Evolutionary conservation across 257 asterid genomes (phyloP).

Genomic region (Echites panduratus): DNA sequence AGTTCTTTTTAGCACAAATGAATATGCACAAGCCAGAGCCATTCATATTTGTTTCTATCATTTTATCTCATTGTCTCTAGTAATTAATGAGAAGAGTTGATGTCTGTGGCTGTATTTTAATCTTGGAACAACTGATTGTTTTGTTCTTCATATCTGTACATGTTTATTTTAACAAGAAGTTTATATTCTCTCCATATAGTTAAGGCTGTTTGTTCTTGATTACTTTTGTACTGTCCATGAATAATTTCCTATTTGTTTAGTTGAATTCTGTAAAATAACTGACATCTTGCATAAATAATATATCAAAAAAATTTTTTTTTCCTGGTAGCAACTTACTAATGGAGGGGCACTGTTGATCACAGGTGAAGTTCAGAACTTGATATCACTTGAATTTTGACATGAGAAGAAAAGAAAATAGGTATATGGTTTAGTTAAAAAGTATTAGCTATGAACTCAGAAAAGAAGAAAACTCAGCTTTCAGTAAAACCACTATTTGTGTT

Average conservation of each 20-base stretch:
- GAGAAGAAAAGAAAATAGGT: not conserved
- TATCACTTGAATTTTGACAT: not conserved
- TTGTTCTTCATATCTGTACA: not conserved
- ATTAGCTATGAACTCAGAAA: too few relatives aligned
- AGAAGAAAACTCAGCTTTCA: too few relatives aligned
- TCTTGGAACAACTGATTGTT: not conserved
- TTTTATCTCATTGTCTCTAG: not conserved
- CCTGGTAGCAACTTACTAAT: not conserved
- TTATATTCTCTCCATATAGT: not conserved
- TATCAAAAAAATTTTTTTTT: not conserved
- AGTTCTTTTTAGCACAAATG: not conserved
- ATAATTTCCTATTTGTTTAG: not conserved
- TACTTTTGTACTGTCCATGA: not conserved
- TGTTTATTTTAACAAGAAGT: not conserved
- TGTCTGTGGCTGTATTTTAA: not conserved
- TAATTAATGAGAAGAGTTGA: too few relatives aligned
- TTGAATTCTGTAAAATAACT: not conserved
- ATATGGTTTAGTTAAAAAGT: too few relatives aligned
- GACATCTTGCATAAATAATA: not conserved
- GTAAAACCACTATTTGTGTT: too few relatives aligned
- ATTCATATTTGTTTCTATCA: not conserved
- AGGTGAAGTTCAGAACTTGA: not conserved
- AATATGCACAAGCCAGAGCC: not conserved
- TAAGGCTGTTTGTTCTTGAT: not conserved
- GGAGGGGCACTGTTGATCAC: not conserved